Evolutionary conservation across 2,329 filamentous ascomycete species (phyloP), one percentile per base, ranked within the genome.

Genomic region (Clonostachys sp.): DNA sequence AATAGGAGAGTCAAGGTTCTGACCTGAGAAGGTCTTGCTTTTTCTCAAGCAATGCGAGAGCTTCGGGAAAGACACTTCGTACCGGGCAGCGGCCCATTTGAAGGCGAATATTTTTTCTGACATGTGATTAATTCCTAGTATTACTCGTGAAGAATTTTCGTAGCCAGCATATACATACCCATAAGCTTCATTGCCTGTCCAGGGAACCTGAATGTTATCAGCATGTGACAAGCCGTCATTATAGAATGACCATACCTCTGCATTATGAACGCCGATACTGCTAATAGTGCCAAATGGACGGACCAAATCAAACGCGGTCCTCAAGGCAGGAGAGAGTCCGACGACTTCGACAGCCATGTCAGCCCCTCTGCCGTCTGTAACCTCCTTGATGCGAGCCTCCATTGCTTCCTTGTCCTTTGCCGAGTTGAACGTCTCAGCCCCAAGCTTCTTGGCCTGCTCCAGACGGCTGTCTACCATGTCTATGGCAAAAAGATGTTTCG

Each of bases 341-440:
- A 91, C 87, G 7, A 89, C 85, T 64, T 91, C 87, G 55, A 96
- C 83, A 3, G 94, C 83, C 16, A 89, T 83, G 67, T 96, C 91
- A 13, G 91, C 91, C 7, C 91, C 91, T 38, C 91, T 77, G 8
- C 90, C 90, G 14, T 86, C 76, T 0, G 89, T 94, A 43, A 85
- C 78, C 55, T 88, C 86, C 59, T 83, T 83, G 46, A 96, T 83
- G 46, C 86, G 79, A 55, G 78, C 74, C 47, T 83, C 69, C 62
- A 95, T 75, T 4, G 76, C 81, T 38, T 84, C 80, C 43, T 18
- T 18, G 14, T 39, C 80, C 3, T 72, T 81, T 59, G 78, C 68
- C 65, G 92, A 92, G 63, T 95, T 91, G 67, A 91, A 83, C 1
- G 89, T 84, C 65, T 92, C 89, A 3, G 89, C 91, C 14, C 91